Evolutionary conservation across 2,329 filamentous ascomycete genomes (phyloP), one percentile per base, ranked within the genome.

Genomic region (Davidsoniella neocaledoniae): DNA sequence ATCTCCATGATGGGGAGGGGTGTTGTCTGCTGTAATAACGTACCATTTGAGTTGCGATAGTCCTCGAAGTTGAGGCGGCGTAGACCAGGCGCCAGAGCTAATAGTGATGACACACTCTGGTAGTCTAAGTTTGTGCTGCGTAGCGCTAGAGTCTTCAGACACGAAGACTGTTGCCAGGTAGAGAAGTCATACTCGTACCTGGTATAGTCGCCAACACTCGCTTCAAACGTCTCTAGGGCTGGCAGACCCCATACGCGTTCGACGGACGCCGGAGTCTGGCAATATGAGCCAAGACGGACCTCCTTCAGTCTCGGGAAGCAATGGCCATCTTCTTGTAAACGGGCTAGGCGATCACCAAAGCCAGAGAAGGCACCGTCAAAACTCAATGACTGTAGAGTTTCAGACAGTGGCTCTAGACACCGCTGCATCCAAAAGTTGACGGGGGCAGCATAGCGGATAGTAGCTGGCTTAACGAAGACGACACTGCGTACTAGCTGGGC

Each of bases 391-490:
- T 46, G 50, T 9, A 52, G 50, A 26, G 49, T 46, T 9, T 17
- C 12, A 23, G 25, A 26, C 5, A 52, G 37, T 5, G 50, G 46
- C 29, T 52, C 50, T 6, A 52, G 42, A 36, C 50, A 52, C 12
- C 42, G 36, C 25, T 49, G 46, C 46, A 52, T 52, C 46, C 49
- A 52, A 21, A 41, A 52, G 46, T 38, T 43, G 5, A 52, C 43
- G 33, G 39, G 42, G 19, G 46, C 33, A 14, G 23, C 39, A 8
- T 38, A 19, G 38, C 26, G 39, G 14, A 38, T 19, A 5, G 25
- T 16, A 6, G 29, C 8, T 9, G 42, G 29, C 3, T 41, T 37
- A 23, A 38, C 21, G 19, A 52, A 52, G 17, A 43, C 42, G 33
- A 52, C 41, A 19, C 43, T 40, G 46, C 50, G 50, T 16, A 52